phyloP scores from a whole-genome alignment of 108 stramenopile genomes.

The Asterionellopsis glacialis region DNA sequence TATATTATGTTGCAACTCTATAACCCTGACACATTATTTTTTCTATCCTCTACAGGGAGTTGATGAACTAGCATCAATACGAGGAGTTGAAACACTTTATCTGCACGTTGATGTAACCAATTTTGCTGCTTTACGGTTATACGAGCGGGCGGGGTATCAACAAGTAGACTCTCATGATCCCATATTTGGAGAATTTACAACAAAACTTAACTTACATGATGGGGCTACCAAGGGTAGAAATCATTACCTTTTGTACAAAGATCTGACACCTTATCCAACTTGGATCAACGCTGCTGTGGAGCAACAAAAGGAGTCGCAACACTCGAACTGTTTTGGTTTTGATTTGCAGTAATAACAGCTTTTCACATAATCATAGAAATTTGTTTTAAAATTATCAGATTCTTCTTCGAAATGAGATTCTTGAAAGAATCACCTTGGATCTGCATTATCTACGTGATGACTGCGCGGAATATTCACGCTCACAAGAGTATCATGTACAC shows the following conservation, averaged over 20 bases:
- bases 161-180: conserved; percentile 35
- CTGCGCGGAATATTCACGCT: too few species aligned
- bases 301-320: too few species aligned
- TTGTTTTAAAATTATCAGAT: too few species aligned
- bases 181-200: conserved; percentile 73
- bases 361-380: background rate
- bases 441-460: too few species aligned
- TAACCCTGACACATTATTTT: background rate
- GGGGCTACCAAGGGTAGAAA: conserved; percentile 67
- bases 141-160: conserved; percentile 59
- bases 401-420: too few species aligned
- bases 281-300: conserved; percentile 32
- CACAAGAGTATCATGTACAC: too few species aligned
- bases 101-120: conserved; percentile 83
- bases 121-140: conserved; percentile 51
- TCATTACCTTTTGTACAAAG: conserved; percentile 61
- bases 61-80: conserved; percentile 59
- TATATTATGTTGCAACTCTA: background rate
- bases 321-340: too few species aligned
- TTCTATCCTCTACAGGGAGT: conserved; percentile 34
- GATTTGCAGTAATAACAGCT: too few species aligned
- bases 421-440: too few species aligned
- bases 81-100: conserved; percentile 65
- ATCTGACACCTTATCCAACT: conserved; percentile 37
- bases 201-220: conserved; percentile 70